Evolutionary conservation across 495 filamentous ascomycete genomes (phyloP), one percentile per base, ranked within the genome.

Genomic region (Podospora sp.): DNA sequence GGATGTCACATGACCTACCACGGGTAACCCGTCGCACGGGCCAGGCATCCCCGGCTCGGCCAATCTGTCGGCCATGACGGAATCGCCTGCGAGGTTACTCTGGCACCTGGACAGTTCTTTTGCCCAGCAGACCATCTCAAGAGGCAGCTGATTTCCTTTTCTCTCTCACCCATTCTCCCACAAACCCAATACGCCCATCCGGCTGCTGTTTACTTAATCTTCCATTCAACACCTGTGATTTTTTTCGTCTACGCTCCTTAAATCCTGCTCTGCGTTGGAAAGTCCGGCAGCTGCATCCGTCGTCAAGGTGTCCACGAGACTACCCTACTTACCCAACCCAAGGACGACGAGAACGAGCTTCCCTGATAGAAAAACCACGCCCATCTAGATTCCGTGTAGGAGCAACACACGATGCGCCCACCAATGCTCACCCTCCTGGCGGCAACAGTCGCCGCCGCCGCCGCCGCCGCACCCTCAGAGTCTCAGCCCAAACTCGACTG

Each of bases 401-500:
- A 50, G 14, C n/a, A 49, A 50, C n/a, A 29, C 24, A 35, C 33
- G 24, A 40, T 35, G 59, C 18, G n/a, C 18, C 33, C 58, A 3
- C 21, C 29, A 29, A 22, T 21, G n/a, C 21, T 49, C 29, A 12
- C 35, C 59, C 21, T 59, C 26, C 27, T 59, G 26, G 27, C 29
- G 18, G 18, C 27, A 8, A 33, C 57, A 11, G 57, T 26, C 29
- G 3, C 29, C 2, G 33, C 18, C 16, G 57, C 57, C 16, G 16
- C 62, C 46, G 50, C 46, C 26, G 25, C 26, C 22, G 25, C n/a
- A 36, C 14, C 36, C 25, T 7, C 60, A 6, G n/a, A 55, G 2
- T 27, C 66, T 9, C 57, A 63, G 18, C 12, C 63, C 6, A 46
- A 29, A 18, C 24, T 67, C 36, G 24, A 60, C 77, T 97, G 93